Base-by-base conservation (phyloP, 768 basidiomycete species). In the Agaricus bisporus region DNA sequence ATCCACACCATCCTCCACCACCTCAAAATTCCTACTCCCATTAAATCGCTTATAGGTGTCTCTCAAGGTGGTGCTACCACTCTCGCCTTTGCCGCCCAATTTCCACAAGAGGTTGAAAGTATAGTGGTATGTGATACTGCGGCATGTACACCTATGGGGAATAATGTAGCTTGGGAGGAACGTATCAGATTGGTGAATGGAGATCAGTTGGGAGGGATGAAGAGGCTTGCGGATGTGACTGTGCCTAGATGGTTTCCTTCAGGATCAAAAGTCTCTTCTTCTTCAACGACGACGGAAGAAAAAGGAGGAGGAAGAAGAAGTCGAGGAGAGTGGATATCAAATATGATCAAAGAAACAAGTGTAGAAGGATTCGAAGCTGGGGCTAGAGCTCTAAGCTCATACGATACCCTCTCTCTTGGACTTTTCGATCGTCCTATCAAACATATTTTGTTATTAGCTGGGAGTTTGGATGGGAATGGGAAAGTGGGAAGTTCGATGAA, bases 21-120 rank as follows among this genome's bases (percentile, higher is more conserved):
- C 25, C 47, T 55, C 7, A 17, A 42, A 5, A 52, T 58, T 10
- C 60, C 68, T 0, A 68, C 61, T 5, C 72, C 73, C 2, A 69
- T 76, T 20, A 73, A 77, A 43, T 62, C 72, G 15, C 62, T 80
- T 18, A 73, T 81, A 25, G 80, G 79, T 14, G 80, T 79, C 5
- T 79, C 77, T 1, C 78, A 80, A 56, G 80, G 80, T 0, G 80
- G 79, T 0, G 76, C 78, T 6, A 69, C 73, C 3, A 71, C 74
- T 0, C 71, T 81, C n/a, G 73, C 73, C 1, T 77, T 78, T 53
- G 70, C 69, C 5, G 66, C 71, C 0, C 64, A 71, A 36, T 71
- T 70, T 47, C 66, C 67, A 5, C 51, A 62, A 17, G 58, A 67
- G 32, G 67, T 76, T 2, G 65, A 66, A 35, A 70, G 69, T 51